phyloP scores from a whole-genome alignment of 306 rosid species.

The Geum urbanum region DNA sequence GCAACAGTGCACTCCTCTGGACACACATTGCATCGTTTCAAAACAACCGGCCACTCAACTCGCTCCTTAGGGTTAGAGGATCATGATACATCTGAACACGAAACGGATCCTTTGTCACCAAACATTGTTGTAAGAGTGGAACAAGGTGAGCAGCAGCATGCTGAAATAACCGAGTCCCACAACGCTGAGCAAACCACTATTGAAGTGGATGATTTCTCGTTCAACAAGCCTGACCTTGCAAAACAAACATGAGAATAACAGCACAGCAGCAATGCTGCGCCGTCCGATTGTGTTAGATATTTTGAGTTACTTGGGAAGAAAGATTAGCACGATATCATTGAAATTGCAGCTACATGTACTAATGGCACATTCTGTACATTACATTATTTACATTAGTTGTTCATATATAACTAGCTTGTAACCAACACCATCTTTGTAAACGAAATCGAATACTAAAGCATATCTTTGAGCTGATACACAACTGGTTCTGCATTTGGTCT shows the following conservation, averaged over 20 bases:
- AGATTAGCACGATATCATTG: not conserved
- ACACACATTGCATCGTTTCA: conserved; percentile 60
- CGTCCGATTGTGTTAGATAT: not conserved
- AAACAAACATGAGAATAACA: conserved; percentile 14
- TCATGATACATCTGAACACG: conserved; percentile 37
- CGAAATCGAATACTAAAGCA: not conserved
- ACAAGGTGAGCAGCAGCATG: conserved; percentile 22
- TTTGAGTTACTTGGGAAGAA: conserved; percentile 2
- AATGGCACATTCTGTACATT: conserved; percentile 12
- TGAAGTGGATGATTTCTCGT: conserved; percentile 44
- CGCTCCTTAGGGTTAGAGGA: conserved; percentile 35
- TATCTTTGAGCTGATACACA: not conserved
- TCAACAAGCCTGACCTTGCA: conserved; percentile 28
- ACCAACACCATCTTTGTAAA: not conserved
- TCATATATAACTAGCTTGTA: not conserved
- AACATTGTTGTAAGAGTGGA: conserved; percentile 40
- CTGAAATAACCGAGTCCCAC: conserved; percentile 24
- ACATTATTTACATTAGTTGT: conserved; percentile 6
- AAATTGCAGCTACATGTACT: not conserved
- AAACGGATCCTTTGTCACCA: conserved; percentile 35
- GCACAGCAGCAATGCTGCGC: not conserved
- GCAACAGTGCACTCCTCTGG: conserved; percentile 39
- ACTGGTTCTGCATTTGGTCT: not conserved
- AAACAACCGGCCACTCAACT: conserved; percentile 65
- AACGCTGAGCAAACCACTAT: conserved; percentile 27